Base-by-base conservation (phyloP, 768 basidiomycete species). In the Filobasidium floriforme region DNA sequence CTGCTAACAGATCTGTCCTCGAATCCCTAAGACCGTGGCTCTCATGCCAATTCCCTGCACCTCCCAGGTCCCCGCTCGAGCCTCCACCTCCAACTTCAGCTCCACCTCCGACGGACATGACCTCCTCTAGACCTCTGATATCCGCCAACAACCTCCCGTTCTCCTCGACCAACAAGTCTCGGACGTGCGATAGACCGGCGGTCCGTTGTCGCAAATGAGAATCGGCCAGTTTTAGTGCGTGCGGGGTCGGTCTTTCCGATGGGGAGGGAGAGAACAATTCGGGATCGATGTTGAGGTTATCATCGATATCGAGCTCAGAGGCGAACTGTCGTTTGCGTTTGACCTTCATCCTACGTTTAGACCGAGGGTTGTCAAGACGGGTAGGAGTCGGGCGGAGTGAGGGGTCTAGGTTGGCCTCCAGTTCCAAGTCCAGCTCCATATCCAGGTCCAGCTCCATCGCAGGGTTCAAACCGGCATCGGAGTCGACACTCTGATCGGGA, bases 81-180 rank as follows among this genome's bases (percentile, higher is more conserved):
- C 62, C 37, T 57, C 55, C 41, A 63, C 43, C 57, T 63, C 62
- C 11, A 29, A n/a, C n/a, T n/a, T n/a, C 29, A 7, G 22, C 26
- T 15, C 12, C 9, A n/a, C 29, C 26, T 7, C 26, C 54, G 7
- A 14, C 6, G 6, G 15, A 2, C 54, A 15, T 6, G 15, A 26
- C 54, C 22, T 14, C 54, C 54, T 57, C 54, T 7, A 57, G 15
- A 14, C 22, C 54, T 4, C 24, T 24, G 12, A 51, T 12, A 51
- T 51, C 46, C 46, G 4, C 15, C 26, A 2, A 4, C 54, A 57
- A 57, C 29, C 54, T 24, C 29, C 24, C 29, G n/a, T 57, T 57
- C 54, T 57, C 54, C n/a, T 28, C 15, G 22, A 57, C 14, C 54
- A 57, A 26, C 4, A 15, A 5, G 15, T 57, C 54, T n/a, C 54